Evolutionary conservation across 176 grass and related monocot species (phyloP).

Genomic region (Secale cereale): DNA sequence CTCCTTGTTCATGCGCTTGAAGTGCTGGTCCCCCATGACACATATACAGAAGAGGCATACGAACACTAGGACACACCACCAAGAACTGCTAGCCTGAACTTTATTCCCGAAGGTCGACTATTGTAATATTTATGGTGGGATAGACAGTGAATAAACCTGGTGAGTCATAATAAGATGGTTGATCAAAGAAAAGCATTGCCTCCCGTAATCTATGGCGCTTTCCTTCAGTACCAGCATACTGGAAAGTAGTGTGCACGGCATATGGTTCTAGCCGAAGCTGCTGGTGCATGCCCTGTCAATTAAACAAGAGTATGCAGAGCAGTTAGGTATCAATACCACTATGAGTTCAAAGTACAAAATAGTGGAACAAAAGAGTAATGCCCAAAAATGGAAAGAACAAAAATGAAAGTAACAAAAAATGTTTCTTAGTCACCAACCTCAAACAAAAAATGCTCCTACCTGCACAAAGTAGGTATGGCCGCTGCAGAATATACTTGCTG

Average conservation of each 20-base stretch:
- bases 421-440: background rate
- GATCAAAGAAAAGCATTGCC: conserved; percentile 88
- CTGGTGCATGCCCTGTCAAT: conserved; percentile 63
- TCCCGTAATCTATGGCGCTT: conserved; percentile 95
- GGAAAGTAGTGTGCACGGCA: conserved; percentile 97
- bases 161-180: conserved; percentile 75
- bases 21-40: too few relatives aligned
- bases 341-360: background rate
- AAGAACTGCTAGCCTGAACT: conserved; percentile 6
- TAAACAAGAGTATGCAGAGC: conserved; percentile 17
- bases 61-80: background rate
- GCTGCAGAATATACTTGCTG: conserved; percentile 98
- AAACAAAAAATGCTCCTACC: conserved; percentile 51
- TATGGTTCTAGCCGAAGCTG: conserved; percentile 94
- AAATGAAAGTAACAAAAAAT: background rate
- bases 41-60: too few relatives aligned
- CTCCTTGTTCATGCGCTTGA: background rate
- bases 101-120: background rate
- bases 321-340: conserved; percentile 3
- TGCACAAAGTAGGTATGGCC: conserved; percentile 98
- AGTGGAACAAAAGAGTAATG: background rate
- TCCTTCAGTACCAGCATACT: conserved; percentile 94
- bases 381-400: background rate
- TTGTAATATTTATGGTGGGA: background rate
- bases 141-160: conserved; percentile 56